Base-by-base conservation (phyloP, 1,284 basidiomycete genomes). In the Bjerkandera adusta region DNA sequence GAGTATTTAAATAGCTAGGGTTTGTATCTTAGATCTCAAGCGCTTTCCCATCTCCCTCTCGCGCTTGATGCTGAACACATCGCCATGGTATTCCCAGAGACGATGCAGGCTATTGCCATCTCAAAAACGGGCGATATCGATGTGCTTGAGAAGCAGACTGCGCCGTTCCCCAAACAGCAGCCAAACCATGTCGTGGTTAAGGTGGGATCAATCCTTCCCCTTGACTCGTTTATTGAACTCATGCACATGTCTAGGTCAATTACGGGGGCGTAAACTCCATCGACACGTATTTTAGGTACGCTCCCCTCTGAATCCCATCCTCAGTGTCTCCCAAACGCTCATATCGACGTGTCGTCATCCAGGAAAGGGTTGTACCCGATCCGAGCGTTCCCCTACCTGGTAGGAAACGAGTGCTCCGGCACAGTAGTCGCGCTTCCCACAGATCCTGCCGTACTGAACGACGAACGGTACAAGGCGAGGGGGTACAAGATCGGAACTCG, bases 201-300 rank as follows among this genome's bases (percentile, higher is more conserved):
- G 73, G 86, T 87, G 53, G 61, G 58, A 10, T 6, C 22, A n/a
- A 5, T 39, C 8, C n/a, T 30, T 30, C 27, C 8, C 27, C n/a
- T n/a, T n/a, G n/a, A n/a, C 27, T n/a, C 8, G 27, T 8, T 30
- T 34, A 22, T 11, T 32, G 1, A 22, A 30, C 11, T 32, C 7
- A 3, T 18, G 29, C 30, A 16, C 5, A 24, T 22, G 6, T 10
- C 18, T 51, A 84, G 82, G 72, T 80, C 15, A 73, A 83, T 55
- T 87, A 82, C 57, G 68, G 72, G 3, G 92, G 92, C n/a, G 77
- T 93, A 52, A 94, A 94, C 68, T 93, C 87, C 64, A 90, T 95
- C 61, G 92, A 95, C 66, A 91, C 85, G 3, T 90, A 90, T 65
- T 76, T 75, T 59, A 70, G 83, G 83, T 76, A 55, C 51, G 57